These are phyloP conservation scores for Penicillium occitanis DNA, from an alignment of 2,329 filamentous ascomycete genomes.

Conservation along the genomic window DNA sequence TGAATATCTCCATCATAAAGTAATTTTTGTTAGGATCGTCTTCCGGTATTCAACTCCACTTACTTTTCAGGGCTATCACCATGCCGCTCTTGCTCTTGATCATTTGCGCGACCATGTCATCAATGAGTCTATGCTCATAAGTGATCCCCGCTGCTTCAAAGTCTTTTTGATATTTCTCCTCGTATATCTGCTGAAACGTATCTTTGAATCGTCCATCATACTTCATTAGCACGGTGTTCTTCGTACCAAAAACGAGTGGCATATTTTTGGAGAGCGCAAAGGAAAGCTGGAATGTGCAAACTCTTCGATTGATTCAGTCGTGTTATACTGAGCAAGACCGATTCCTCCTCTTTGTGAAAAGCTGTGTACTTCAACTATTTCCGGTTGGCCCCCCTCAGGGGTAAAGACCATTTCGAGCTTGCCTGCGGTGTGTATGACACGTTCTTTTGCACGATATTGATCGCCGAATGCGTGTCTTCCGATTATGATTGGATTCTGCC, in stretches of 20 bases:
- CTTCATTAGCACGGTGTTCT: constrained; percentile 99
- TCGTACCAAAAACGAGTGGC: constrained; percentile 99
- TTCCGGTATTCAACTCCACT: not conserved
- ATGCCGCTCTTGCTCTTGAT: constrained; percentile 97
- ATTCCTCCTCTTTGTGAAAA: constrained; percentile 78
- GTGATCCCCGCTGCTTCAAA: constrained; percentile 92
- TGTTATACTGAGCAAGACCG: constrained; percentile 96
- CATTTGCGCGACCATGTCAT: constrained; percentile 99
- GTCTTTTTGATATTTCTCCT: constrained; percentile 76
- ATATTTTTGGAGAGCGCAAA: constrained; percentile 80
- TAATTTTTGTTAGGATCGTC: constrained; percentile 37
- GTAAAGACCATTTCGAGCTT: constrained; percentile 95
- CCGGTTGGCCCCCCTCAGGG: constrained; percentile 71
- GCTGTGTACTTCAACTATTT: constrained; percentile 85
- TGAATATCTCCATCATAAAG: constrained; percentile 99
- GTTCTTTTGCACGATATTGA: constrained; percentile 96
- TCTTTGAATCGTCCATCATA: constrained; percentile 99
- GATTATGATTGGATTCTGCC: constrained; percentile 99
- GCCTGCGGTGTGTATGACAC: constrained; percentile 75
- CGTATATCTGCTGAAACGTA: constrained; percentile 96
- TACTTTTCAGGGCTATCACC: constrained; percentile 98
- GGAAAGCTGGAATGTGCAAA: constrained; percentile 97
- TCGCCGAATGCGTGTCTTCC: constrained; percentile 97
- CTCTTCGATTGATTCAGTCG: constrained; percentile 86
- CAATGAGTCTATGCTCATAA: constrained; percentile 99